A percentile compares a stretch with the other conserved stretches of the same genome.
These are phyloP conservation scores for Saccharomyces hybrid DNA, from an alignment of 1,139 yeast genomes.

Conservation along the genomic window DNA sequence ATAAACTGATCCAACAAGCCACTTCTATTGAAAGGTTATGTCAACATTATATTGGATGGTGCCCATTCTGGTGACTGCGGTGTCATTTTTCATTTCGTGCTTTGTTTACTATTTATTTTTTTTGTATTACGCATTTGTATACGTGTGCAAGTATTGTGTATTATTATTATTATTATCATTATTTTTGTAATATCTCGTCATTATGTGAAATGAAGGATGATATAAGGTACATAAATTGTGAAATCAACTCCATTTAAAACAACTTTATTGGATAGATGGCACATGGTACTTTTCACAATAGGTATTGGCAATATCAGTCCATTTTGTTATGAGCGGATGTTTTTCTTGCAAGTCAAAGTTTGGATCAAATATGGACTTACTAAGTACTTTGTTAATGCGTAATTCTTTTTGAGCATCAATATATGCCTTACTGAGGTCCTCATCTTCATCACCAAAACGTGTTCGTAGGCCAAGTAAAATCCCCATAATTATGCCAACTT, in stretches of 20 bases:
- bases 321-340: constrained; percentile 16
- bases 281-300: constrained; percentile 17
- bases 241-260: not conserved
- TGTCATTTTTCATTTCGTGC: not conserved
- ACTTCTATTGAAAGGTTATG: constrained; percentile 93
- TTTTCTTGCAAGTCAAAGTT: constrained; percentile 13
- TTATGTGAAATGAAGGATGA: not conserved
- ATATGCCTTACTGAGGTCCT: constrained; percentile 13
- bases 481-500: constrained; percentile 65
- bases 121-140: not conserved
- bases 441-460: constrained; percentile 17
- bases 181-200: not conserved
- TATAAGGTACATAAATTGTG: not conserved
- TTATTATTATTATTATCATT: not conserved
- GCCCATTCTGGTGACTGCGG: constrained; percentile 79
- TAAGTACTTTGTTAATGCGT: constrained; percentile 23
- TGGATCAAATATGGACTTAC: constrained; percentile 21
- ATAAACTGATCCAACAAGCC: constrained; percentile 89
- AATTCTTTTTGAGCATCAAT: constrained; percentile 19
- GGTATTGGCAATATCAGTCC: constrained; percentile 15
- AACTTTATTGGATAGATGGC: not conserved
- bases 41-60: constrained; percentile 98
- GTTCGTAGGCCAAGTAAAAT: constrained; percentile 26
- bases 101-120: not conserved
- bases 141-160: not conserved